Evolutionary conservation across 2,329 filamentous ascomycete species (phyloP), one percentile per base, ranked within the genome.

Genomic region (Diaporthe caulivora): DNA sequence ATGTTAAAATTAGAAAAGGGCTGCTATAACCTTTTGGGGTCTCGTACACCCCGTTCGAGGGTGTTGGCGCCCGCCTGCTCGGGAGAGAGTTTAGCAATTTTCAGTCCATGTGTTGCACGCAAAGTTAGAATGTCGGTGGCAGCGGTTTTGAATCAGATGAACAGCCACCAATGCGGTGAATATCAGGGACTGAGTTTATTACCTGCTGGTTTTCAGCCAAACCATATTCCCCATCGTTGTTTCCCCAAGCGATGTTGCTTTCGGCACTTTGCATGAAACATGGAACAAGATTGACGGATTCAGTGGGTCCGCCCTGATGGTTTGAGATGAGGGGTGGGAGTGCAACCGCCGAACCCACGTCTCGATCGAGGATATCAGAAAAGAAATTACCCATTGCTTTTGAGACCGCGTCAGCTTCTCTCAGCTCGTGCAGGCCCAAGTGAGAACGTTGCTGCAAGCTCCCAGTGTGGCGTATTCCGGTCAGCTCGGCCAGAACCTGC

Each of bases 211-310:
- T 31, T 64, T 64, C 60, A 51, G 60, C 60, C 42, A 49, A 65
- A 49, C 60, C 26, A 37, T 65, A 62, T 49, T 31, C 11, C 42
- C 18, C 60, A 34, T 26, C 13, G 44, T 65, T 65, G 60, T 49
- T 65, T 65, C 60, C 60, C 60, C 60, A 42, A 51, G n/a, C n/a
- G n/a, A n/a, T n/a, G 26, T 24, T 65, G 26, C 42, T 34, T 65
- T 49, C 42, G 60, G 60, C 42, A 65, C 60, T 65, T 65, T 65
- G 60, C 42, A 24, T 65, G 60, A 65, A 65, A 49, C 42, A 49
- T 37, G 60, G 60, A 51, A 65, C 60, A 65, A 65, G 44, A 65
- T 65, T 65, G 60, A 65, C 60, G 60, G 60, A 44, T 49, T 51
- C 60, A 51, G 60, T 49, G 60, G 60, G 60, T 65, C 60, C 60